Base-by-base conservation (phyloP, 768 basidiomycete species). In the Boletus patriciae region DNA sequence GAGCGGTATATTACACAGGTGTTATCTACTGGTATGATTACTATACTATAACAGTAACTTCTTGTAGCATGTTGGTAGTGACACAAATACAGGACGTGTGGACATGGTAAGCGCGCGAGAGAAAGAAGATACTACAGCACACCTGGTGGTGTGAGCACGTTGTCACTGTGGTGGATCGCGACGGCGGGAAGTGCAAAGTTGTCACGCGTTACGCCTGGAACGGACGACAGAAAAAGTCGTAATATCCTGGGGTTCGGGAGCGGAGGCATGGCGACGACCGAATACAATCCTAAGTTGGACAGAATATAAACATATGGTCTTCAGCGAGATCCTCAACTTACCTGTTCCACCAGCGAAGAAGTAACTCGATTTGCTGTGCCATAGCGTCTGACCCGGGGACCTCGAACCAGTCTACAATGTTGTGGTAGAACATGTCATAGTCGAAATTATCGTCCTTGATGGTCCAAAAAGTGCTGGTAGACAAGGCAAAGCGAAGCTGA, bases 401-500 rank as follows among this genome's bases (percentile, higher is more conserved):
- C 34, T 63, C 57, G n/a, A 63, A 62, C 34, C 36, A 59, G 19
- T 62, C 57, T 6, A 62, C 40, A 9, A 63, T 44, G 8, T 53
- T 54, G n/a, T 55, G 40, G 38, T 62, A 63, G 16, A 63, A 59
- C 3, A 4, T n/a, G 6, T 58, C 34, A 15, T 54, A 51, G n/a
- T 58, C 19, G 18, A 58, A 58, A 10, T 55, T 25, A 6, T 43
- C 46, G 2, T 58, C 57, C 1, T 41, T 8, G 11, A 40, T 27
- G 16, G 16, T 19, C 62, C 62, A 63, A 6, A 46, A 55, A 2
- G 29, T 23, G 10, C 25, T 27, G 21, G n/a, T 52, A 6, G 57
- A 62, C 13, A 62, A n/a, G 13, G 56, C 52, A 47, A 63, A 63
- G 18, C 37, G 53, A 12, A 63, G 52, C 62, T 63, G 23, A 36